A percentile compares a stretch with the other conserved stretches of the same genome.
Conservation (phyloP, 1,284 basidiomycete species). For the Trichosporon ovoides region DNA sequence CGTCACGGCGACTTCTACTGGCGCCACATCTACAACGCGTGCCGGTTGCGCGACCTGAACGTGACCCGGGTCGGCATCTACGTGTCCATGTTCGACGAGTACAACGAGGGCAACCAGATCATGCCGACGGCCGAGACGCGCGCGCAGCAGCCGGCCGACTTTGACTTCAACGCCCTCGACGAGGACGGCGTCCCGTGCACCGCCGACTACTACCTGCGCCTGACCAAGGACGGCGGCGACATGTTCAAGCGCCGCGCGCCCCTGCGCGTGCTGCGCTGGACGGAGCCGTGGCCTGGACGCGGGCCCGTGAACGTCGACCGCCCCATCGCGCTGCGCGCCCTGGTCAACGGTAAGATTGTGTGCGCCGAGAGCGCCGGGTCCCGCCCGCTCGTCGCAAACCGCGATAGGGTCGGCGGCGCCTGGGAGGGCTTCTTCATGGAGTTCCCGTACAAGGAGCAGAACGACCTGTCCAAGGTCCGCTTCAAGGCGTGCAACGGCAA, state of each 20-base stretch:
- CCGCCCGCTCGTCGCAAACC: constrained; percentile 6
- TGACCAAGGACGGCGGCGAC: constrained; percentile 13
- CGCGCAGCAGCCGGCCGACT: constrained; percentile 15
- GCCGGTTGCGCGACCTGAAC: background rate
- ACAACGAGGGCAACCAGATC: constrained; percentile 23
- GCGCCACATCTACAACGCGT: constrained; percentile 19
- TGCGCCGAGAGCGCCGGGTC: constrained; percentile 15
- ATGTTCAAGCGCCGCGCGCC: constrained; percentile 17
- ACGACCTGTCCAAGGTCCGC: background rate
- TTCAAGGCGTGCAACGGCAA: constrained; percentile 12
- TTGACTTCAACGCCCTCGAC: constrained; percentile 16
- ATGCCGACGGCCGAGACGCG: constrained; percentile 20
- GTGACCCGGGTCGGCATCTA: constrained; percentile 8
- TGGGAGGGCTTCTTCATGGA: constrained; percentile 12
- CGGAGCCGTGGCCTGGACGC: constrained; percentile 18
- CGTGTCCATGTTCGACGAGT: constrained; percentile 24
- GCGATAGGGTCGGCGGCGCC: constrained; percentile 2
- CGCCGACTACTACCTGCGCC: constrained; percentile 23
- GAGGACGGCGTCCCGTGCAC: constrained; percentile 21
- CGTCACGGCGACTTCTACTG: constrained; percentile 23
- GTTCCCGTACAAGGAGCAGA: background rate
- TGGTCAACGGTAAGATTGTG: constrained; percentile 11
- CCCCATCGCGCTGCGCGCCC: constrained; percentile 7
- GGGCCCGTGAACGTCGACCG: constrained; percentile 6
- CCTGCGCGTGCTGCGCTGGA: constrained; percentile 8